Percentiles rank a stretch among this genome's conserved stretches.
Evolutionary conservation across 805 yeast genomes (phyloP).

Genomic region (Myxozyma lipomycoides): DNA sequence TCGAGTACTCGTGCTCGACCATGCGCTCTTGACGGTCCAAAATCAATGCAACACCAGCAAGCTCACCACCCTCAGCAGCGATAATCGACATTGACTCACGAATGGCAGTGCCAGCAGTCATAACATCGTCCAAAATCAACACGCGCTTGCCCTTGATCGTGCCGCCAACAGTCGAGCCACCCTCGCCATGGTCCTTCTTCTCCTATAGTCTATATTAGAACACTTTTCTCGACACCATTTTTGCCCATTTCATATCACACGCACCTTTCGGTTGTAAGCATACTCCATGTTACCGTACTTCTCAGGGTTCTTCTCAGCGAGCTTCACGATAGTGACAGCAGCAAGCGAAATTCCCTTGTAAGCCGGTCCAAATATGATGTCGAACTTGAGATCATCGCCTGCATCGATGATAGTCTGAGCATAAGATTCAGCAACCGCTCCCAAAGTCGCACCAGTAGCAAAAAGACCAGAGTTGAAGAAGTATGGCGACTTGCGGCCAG

Average conservation of each 20-base stretch:
- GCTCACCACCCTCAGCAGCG: conserved; percentile 59
- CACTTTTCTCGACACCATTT: too few relatives aligned
- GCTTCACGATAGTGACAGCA: conserved; percentile 85
- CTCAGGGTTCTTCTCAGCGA: conserved; percentile 75
- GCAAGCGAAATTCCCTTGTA: conserved; percentile 96
- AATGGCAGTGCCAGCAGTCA: conserved; percentile 98
- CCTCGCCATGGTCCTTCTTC: conserved; percentile 97
- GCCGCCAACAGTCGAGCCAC: conserved; percentile 90
- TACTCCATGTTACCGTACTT: conserved; percentile 71
- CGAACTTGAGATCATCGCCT: conserved; percentile 71
- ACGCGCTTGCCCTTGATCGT: conserved; percentile 65
- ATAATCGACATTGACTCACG: conserved; percentile 88
- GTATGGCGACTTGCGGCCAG: conserved; percentile 93
- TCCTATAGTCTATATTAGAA: conserved; percentile 43
- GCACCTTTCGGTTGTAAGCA: conserved; percentile 84
- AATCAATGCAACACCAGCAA: conserved; percentile 84
- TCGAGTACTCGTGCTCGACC: conserved; percentile 63
- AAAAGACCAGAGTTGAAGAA: conserved; percentile 92
- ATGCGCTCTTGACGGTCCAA: conserved; percentile 90
- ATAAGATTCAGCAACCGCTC: conserved; percentile 81
- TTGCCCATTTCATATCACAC: conserved; percentile 1
- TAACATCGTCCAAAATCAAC: conserved; percentile 90
- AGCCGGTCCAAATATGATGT: conserved; percentile 93
- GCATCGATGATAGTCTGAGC: conserved; percentile 76
- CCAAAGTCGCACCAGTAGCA: conserved; percentile 70